Percentiles rank a stretch among this genome's conserved stretches.
phyloP scores from a whole-genome alignment of 805 yeast species.

The Allodekkera sacchari region DNA sequence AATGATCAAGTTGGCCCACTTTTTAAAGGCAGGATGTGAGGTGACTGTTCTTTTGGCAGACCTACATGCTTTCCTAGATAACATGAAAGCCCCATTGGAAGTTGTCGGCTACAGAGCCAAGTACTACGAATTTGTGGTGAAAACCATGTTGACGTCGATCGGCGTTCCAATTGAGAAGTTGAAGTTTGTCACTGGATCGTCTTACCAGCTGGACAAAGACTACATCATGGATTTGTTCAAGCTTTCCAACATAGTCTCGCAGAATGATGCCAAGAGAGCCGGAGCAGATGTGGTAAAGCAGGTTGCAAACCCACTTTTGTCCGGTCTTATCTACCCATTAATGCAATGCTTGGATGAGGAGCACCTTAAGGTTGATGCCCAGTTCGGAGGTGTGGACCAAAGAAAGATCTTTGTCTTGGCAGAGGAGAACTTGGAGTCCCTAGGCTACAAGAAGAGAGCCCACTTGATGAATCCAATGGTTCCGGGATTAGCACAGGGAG shows the following conservation, averaged over 20 bases:
- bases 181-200: slow-evolving; percentile 76
- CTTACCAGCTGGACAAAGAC: slow-evolving; percentile 72
- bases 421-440: slow-evolving; percentile 78
- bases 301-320: slow-evolving; percentile 84
- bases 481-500: slow-evolving; percentile 95
- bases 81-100: slow-evolving; percentile 97
- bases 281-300: slow-evolving; percentile 99
- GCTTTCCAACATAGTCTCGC: slow-evolving; percentile 76
- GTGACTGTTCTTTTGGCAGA: slow-evolving; percentile 90
- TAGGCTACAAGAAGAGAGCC: slow-evolving; percentile 96
- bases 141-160: slow-evolving; percentile 76
- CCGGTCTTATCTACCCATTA: slow-evolving; percentile 92
- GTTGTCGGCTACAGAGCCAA: slow-evolving; percentile 82
- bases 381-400: slow-evolving; percentile 99
- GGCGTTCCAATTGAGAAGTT: slow-evolving; percentile 89
- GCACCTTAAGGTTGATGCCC: slow-evolving; percentile 79
- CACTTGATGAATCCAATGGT: slow-evolving; percentile 99
- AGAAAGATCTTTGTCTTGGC: slow-evolving; percentile 96
- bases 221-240: slow-evolving; percentile 88
- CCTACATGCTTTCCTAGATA: slow-evolving; percentile 92
- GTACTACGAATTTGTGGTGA: slow-evolving; percentile 78
- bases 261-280: slow-evolving; percentile 95
- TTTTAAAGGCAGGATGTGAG: slow-evolving; percentile 92
- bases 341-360: slow-evolving; percentile 99
- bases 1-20: slow-evolving; percentile 93